A percentile compares a stretch with the other conserved stretches of the same genome.
phyloP scores from a whole-genome alignment of 1,139 yeast genomes.

The Kurtzmaniella quercitrusa region DNA sequence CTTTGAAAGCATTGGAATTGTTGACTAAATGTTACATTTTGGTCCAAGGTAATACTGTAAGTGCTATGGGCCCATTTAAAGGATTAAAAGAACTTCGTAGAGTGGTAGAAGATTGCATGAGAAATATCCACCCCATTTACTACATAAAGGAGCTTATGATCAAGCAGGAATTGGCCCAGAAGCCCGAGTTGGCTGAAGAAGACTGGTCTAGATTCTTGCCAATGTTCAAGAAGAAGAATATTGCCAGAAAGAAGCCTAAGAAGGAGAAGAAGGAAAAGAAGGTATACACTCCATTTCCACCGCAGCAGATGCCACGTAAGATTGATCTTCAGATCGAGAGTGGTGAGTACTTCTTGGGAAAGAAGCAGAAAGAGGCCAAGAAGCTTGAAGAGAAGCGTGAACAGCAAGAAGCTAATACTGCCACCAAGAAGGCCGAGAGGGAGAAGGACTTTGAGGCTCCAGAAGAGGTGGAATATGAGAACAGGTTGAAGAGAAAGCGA shows the following conservation, averaged over 20 bases:
- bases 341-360: slow-evolving; percentile 95
- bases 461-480: slow-evolving; percentile 56
- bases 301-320: slow-evolving; percentile 95
- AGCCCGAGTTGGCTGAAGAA: slow-evolving; percentile 91
- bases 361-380: slow-evolving; percentile 71
- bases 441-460: slow-evolving; percentile 84
- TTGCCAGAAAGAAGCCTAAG: slow-evolving; percentile 87
- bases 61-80: slow-evolving; percentile 95
- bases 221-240: slow-evolving; percentile 93
- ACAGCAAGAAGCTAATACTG: slow-evolving; percentile 69
- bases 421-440: slow-evolving; percentile 63
- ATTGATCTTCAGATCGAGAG: slow-evolving; percentile 95
- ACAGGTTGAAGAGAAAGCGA: slow-evolving; percentile 18
- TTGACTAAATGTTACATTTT: slow-evolving; percentile 89
- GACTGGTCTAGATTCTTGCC: slow-evolving; percentile 98
- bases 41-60: slow-evolving; percentile 96
- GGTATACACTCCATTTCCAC: slow-evolving; percentile 98
- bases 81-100: slow-evolving; percentile 91
- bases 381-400: slow-evolving; percentile 74
- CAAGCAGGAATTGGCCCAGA: slow-evolving; percentile 88
- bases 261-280: slow-evolving; percentile 62
- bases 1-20: slow-evolving; percentile 89
- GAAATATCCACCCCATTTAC: slow-evolving; percentile 91
- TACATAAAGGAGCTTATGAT: slow-evolving; percentile 97
- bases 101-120: slow-evolving; percentile 97